These are phyloP conservation scores for Mortierella polycephala DNA, from an alignment of 371 early-diverging fungal genomes.

Conservation along the genomic window DNA sequence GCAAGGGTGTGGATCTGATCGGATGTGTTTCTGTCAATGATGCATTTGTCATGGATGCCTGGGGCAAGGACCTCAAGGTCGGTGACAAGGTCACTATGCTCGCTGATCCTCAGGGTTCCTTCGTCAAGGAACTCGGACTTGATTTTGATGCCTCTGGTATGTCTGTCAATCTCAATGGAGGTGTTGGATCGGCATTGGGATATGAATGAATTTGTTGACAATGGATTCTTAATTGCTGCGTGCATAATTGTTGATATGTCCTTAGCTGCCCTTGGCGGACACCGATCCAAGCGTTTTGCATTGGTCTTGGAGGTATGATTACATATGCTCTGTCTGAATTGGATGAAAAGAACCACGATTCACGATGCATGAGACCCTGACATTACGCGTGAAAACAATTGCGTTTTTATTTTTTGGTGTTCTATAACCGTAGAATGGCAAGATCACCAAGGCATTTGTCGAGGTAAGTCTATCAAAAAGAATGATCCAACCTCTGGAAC, in stretches of 20 bases:
- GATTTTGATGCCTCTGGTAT: conserved; percentile 67
- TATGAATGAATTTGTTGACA: no score
- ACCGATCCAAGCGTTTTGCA: conserved; percentile 76
- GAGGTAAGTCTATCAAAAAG: no score
- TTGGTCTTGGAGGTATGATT: conserved; percentile 68
- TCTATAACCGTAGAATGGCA: conserved; percentile 35
- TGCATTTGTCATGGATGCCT: conserved; percentile 80
- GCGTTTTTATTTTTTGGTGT: not conserved
- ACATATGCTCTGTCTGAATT: conserved; percentile 15
- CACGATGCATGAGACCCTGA: no score
- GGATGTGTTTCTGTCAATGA: conserved; percentile 77
- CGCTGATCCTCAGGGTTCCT: conserved; percentile 73
- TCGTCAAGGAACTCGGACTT: conserved; percentile 71
- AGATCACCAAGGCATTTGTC: conserved; percentile 52
- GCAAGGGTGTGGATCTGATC: conserved; percentile 71
- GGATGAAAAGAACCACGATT: no score
- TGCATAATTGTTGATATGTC: not conserved
- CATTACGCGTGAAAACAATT: no score
- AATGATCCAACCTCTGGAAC: not conserved
- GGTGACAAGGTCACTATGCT: conserved; percentile 66
- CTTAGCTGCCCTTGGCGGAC: conserved; percentile 71
- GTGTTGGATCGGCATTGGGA: no score
- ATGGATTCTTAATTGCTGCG: no score
- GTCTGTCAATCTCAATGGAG: no score
- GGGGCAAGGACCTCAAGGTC: conserved; percentile 63